These are phyloP conservation scores for Lachancea nothofagi DNA, from an alignment of 805 yeast genomes.

Conservation along the genomic window DNA sequence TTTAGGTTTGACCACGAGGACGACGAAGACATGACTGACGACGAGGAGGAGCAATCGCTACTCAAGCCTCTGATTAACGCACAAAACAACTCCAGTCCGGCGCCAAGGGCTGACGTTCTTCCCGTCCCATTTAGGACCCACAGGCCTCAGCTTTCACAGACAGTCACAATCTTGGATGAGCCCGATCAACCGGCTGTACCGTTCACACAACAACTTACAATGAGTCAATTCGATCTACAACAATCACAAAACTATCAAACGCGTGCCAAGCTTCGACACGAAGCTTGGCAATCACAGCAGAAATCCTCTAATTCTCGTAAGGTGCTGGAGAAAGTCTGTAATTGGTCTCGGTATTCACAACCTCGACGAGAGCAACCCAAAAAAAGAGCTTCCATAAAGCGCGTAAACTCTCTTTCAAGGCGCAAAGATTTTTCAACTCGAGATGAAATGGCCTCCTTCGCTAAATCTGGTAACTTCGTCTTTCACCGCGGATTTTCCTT, in stretches of 20 bases:
- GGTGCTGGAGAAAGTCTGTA: slow-evolving; percentile 8
- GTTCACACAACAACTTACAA: slow-evolving; percentile 1
- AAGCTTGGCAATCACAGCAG: background rate
- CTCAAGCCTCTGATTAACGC: slow-evolving; percentile 9
- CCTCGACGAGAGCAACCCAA: background rate
- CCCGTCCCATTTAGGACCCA: background rate
- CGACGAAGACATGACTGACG: slow-evolving; percentile 9
- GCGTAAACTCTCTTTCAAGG: slow-evolving; percentile 6
- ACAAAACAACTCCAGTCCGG: background rate
- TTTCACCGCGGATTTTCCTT: slow-evolving; percentile 28
- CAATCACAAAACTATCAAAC: slow-evolving; percentile 14
- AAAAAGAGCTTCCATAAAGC: background rate
- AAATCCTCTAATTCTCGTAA: background rate
- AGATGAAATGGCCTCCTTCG: slow-evolving; percentile 16
- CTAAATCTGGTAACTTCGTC: slow-evolving; percentile 16
- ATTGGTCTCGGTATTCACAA: slow-evolving; percentile 11
- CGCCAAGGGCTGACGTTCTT: background rate
- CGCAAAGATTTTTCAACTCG: slow-evolving; percentile 24
- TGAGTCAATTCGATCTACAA: slow-evolving; percentile 13
- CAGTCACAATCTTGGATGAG: slow-evolving; percentile 6
- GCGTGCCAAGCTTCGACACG: slow-evolving; percentile 10
- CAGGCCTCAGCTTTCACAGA: slow-evolving; percentile 4
- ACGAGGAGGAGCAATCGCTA: slow-evolving; percentile 9
- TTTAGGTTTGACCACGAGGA: background rate
- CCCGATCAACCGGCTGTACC: background rate